Conservation (phyloP, 2,329 filamentous ascomycete species). For the Alternaria metachromatica region DNA sequence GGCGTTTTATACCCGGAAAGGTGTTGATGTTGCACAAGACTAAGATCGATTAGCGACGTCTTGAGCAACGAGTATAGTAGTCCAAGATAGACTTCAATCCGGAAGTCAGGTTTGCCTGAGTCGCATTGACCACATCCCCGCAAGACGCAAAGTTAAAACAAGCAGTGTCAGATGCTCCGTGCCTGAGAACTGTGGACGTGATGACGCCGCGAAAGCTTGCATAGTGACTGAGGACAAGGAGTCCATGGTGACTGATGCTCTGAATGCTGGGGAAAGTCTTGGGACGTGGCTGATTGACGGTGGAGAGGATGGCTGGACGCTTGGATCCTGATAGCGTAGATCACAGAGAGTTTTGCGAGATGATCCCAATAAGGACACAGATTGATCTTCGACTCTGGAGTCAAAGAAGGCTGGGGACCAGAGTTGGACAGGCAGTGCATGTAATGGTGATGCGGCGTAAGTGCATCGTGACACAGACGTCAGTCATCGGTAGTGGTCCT, state of each 20-base stretch:
- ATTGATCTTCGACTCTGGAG: not conserved
- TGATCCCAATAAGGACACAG: not conserved
- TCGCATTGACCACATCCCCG: slow-evolving; percentile 13
- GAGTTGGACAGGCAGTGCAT: not conserved
- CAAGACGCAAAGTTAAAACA: slow-evolving; percentile 13
- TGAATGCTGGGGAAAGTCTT: not conserved
- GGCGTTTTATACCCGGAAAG: not conserved
- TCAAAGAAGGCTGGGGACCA: not conserved
- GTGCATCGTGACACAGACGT: not conserved
- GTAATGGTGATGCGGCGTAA: not conserved
- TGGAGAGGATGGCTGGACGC: not conserved
- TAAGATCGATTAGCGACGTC: not conserved
- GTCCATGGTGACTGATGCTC: not conserved
- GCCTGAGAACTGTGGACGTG: not conserved
- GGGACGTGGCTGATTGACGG: not conserved
- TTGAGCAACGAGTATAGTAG: not conserved
- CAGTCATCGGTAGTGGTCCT: not conserved
- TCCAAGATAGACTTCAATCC: not conserved
- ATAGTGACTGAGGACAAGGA: not conserved
- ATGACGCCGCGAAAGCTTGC: not conserved
- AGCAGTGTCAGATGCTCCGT: slow-evolving; percentile 10
- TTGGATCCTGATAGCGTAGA: not conserved
- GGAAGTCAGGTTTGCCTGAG: not conserved
- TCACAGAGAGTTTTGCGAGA: not conserved
- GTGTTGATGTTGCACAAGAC: not conserved